A percentile compares a stretch with the other conserved stretches of the same genome.
These are phyloP conservation scores for Pelargonium cotyledonis DNA, from an alignment of 441 rosid species.

Conservation along the genomic window DNA sequence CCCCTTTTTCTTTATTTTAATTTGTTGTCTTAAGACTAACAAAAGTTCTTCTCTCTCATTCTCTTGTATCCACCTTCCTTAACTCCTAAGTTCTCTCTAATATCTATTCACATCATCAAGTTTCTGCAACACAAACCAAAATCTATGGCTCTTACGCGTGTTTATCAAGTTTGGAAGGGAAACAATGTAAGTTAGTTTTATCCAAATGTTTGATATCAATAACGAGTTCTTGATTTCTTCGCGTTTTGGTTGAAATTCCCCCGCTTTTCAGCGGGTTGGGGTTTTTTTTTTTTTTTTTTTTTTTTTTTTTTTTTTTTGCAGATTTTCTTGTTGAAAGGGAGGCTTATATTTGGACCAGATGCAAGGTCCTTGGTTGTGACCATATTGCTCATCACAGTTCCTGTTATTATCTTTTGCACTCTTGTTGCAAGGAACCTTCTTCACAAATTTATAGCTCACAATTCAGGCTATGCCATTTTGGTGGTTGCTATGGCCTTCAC, in stretches of 20 bases:
- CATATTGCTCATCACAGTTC: constrained; percentile 37
- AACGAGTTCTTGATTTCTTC: background rate
- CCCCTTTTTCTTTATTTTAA: too few relatives aligned
- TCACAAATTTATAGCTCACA: constrained; percentile 32
- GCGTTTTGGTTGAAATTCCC: too few relatives aligned
- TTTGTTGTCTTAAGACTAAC: background rate
- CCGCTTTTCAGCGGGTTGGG: too few relatives aligned
- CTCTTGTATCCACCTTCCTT: constrained; percentile 10
- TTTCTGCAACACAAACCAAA: background rate
- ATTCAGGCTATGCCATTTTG: constrained; percentile 35
- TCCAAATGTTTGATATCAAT: too few relatives aligned
- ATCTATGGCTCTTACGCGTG: constrained; percentile 23
- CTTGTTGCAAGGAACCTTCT: constrained; percentile 36
- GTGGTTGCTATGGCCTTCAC: constrained; percentile 41
- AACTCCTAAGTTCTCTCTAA: background rate
- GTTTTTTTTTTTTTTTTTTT: too few relatives aligned
- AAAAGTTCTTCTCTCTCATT: constrained; percentile 20
- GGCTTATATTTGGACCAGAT: constrained; percentile 58
- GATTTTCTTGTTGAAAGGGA: constrained; percentile 45
- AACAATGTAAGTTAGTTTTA: constrained; percentile 32
- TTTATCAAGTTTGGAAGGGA: constrained; percentile 54
- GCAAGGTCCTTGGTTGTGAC: constrained; percentile 40
- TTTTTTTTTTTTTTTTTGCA: too few relatives aligned
- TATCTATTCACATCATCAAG: background rate
- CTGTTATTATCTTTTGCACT: constrained; percentile 40